Base-by-base conservation (phyloP, 345 rosid genomes). In the Garcia nutans region DNA sequence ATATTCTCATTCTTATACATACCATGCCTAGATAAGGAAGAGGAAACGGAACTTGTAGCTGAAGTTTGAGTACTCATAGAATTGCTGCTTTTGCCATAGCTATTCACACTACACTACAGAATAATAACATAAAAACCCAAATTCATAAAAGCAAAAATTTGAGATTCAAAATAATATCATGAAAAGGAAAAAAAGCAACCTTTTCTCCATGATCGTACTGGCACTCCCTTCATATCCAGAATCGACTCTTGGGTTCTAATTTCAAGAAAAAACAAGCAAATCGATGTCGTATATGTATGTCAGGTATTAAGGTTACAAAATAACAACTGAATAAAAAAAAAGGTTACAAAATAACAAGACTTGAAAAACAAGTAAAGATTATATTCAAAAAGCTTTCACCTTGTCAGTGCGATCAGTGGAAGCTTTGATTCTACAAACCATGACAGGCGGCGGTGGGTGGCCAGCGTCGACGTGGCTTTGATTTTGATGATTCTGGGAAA, bases 11-110 rank as follows among this genome's bases (percentile, higher is more conserved):
- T 37, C n/a, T 17, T 54, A 5, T 37, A 13, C 33, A 6, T 55
- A 71, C 74, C 49, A 55, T 70, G 45, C 4, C 19, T 10, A 57
- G 74, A 59, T 41, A 71, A 71, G 20, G 54, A 71, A 13, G 74
- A 71, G 22, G 74, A 71, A 23, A 31, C 54, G 5, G 74, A 71
- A 31, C 33, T 71, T 37, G 33, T 37, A 71, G 33, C 37, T 57
- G 74, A 23, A 22, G 50, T 58, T 23, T 22, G 33, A 22, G 65
- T 59, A 44, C 55, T 57, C 11, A 17, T 9, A 16, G 47, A 49
- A 24, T 45, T 54, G 22, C 9, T 47, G 59, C 17, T 23, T 60
- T 60, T 60, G 64, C 26, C 64, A 24, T 13, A 37, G 41, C 41
- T 37, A 60, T 57, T n/a, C 61, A n/a, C 24, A 57, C 61, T 57